These are phyloP conservation scores for Raphanus raphanistrum DNA, from an alignment of 345 rosid genomes.

Conservation along the genomic window DNA sequence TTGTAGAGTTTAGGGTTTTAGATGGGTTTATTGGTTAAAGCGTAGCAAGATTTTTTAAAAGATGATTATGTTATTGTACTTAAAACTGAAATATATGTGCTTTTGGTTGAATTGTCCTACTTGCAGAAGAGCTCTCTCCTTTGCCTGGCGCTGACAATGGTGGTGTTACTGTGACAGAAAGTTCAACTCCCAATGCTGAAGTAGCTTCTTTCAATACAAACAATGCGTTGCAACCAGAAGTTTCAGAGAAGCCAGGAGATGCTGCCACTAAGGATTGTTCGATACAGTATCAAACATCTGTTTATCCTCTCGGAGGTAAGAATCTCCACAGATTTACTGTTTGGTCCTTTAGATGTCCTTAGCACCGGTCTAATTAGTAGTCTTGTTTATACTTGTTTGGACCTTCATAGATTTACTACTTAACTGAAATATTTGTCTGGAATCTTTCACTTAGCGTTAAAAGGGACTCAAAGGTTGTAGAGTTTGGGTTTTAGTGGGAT, in stretches of 20 bases:
- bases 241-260: slow-evolving; percentile 18
- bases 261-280: slow-evolving; percentile 25
- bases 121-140: slow-evolving; percentile 26
- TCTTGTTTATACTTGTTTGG: not conserved
- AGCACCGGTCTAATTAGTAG: not conserved
- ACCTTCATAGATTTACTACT: not conserved
- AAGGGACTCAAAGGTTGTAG: not conserved
- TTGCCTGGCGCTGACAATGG: slow-evolving; percentile 22
- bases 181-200: slow-evolving; percentile 3
- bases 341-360: slow-evolving; percentile 9
- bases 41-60: not conserved
- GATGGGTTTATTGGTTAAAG: not conserved
- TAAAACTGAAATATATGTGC: not conserved
- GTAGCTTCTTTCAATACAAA: slow-evolving; percentile 11
- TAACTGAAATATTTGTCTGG: not conserved
- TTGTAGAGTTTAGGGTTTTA: slow-evolving; percentile 9
- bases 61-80: not conserved
- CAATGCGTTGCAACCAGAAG: slow-evolving; percentile 27
- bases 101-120: not conserved
- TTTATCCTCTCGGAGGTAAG: slow-evolving; percentile 66
- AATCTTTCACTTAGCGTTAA: not conserved
- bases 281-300: slow-evolving; percentile 50
- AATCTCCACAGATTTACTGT: not conserved
- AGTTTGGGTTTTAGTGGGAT: slow-evolving; percentile 8
- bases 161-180: slow-evolving; percentile 26